Conservation (phyloP, 768 basidiomycete species). For the Polyporus arcularius region DNA sequence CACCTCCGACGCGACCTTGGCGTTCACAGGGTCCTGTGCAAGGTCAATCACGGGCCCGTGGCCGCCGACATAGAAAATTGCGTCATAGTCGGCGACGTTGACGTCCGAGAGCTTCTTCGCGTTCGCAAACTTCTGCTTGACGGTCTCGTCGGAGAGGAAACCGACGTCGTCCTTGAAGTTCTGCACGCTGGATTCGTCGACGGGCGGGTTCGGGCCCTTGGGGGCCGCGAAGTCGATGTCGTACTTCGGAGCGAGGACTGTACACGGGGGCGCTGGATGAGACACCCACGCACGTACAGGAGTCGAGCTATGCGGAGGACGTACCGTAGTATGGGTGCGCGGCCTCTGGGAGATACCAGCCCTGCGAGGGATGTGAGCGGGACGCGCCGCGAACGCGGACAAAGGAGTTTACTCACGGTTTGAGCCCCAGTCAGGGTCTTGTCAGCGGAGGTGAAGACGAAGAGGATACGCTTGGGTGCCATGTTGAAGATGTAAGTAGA, state of each 20-base stretch:
- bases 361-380: conserved; percentile 38
- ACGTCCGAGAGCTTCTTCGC: conserved; percentile 66
- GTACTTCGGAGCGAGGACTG: conserved; percentile 37
- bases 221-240: conserved; percentile 48
- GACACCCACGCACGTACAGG: background rate
- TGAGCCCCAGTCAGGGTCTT: conserved; percentile 51
- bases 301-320: background rate
- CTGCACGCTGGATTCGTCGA: conserved; percentile 59
- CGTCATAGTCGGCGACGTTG: conserved; percentile 61
- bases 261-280: background rate
- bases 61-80: conserved; percentile 78
- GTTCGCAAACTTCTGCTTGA: conserved; percentile 50
- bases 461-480: conserved; percentile 47
- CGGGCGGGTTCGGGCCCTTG: conserved; percentile 62
- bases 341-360: conserved; percentile 75
- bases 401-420: conserved; percentile 42
- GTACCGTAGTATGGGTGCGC: conserved; percentile 36
- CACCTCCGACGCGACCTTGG: conserved; percentile 58
- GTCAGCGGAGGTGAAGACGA: conserved; percentile 73
- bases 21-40: conserved; percentile 54
- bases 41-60: conserved; percentile 80
- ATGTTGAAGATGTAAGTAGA: background rate
- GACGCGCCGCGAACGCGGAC: background rate
- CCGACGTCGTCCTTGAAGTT: conserved; percentile 55
- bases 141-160: conserved; percentile 58